phyloP scores from a whole-genome alignment of 805 yeast species.

The Dipodascus geniculatus region DNA sequence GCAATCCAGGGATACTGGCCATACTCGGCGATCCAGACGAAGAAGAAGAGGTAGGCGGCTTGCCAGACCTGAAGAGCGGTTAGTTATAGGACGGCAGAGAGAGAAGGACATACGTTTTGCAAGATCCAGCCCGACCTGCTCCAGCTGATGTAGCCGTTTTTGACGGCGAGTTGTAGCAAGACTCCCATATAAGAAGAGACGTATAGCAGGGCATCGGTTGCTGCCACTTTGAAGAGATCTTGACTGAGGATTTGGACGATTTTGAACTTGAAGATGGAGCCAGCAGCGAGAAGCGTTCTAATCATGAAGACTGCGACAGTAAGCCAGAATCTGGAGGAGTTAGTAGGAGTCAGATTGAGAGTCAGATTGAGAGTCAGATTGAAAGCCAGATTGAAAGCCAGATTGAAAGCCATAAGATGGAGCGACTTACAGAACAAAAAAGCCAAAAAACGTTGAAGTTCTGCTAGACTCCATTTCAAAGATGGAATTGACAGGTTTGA shows the following conservation, averaged over 20 bases:
- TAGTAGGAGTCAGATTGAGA: too few species aligned
- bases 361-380: too few species aligned
- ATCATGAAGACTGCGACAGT: slow-evolving; percentile 40
- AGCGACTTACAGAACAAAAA: slow-evolving; percentile 43
- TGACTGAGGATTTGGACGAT: slow-evolving; percentile 45
- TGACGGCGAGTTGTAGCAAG: slow-evolving; percentile 44
- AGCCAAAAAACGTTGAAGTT: slow-evolving; percentile 48
- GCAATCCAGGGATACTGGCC: slow-evolving; percentile 79
- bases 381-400: too few species aligned
- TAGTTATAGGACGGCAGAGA: background rate
- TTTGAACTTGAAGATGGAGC: slow-evolving; percentile 37
- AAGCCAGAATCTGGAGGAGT: slow-evolving; percentile 39
- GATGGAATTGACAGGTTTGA: slow-evolving; percentile 16
- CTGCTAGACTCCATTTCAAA: slow-evolving; percentile 21
- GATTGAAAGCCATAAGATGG: too few species aligned
- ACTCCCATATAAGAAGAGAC: slow-evolving; percentile 49
- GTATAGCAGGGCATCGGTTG: slow-evolving; percentile 70
- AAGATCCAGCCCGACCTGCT: slow-evolving; percentile 47
- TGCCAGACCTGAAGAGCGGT: slow-evolving; percentile 33
- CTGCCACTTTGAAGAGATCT: slow-evolving; percentile 55
- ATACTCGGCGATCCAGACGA: slow-evolving; percentile 43
- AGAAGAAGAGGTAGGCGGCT: slow-evolving; percentile 38
- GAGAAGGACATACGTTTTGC: slow-evolving; percentile 28
- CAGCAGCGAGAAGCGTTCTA: slow-evolving; percentile 37
- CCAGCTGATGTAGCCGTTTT: slow-evolving; percentile 45